Evolutionary conservation across 2,329 filamentous ascomycete species (phyloP), one percentile per base, ranked within the genome.

Genomic region (Colletotrichum lindemuthianum): DNA sequence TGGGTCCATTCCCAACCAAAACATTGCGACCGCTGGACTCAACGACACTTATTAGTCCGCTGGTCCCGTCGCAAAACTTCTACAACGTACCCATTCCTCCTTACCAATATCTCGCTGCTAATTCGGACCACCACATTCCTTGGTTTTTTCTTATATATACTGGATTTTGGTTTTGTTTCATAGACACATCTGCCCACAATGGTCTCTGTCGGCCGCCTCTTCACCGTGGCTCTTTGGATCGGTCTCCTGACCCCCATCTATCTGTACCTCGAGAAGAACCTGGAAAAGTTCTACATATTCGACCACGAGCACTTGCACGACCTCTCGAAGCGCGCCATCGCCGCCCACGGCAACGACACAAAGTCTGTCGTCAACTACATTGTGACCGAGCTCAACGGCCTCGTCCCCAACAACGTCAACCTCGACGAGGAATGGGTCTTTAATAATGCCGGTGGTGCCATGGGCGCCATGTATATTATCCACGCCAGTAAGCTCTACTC

Each of bases 401-500:
- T 83, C 71, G 71, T 79, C 74, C 75, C 78, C 54, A 71, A 72
- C 53, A 80, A 92, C 76, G 73, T 95, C 73, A 93, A 91, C 79
- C 75, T 86, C 59, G 81, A 90, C 64, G 88, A 95, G 79, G 90
- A 95, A 77, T 97, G 92, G 92, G 84, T 96, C 49, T 95, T 97
- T 73, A 97, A 96, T 84, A 96, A 96, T 73, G 92, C 92, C 55
- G 93, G 93, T 56, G 93, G 93, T 68, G 92, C 92, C 56, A 97
- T 96, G 93, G 93, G 93, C 60, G 91, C 86, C 73, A 96, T 96
- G 93, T 93, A 92, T 77, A 89, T 96, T 69, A 90, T 96, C 72
- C 93, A 96, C 75, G 92, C 92, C 65, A 94, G 90, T 91, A 77
- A 76, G 88, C n/a, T 45, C 41, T 32, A 44, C 24, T 15, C n/a